Evolutionary conservation across 352 stramenopile genomes (phyloP).

Genomic region (Phytophthora uliginosa): DNA sequence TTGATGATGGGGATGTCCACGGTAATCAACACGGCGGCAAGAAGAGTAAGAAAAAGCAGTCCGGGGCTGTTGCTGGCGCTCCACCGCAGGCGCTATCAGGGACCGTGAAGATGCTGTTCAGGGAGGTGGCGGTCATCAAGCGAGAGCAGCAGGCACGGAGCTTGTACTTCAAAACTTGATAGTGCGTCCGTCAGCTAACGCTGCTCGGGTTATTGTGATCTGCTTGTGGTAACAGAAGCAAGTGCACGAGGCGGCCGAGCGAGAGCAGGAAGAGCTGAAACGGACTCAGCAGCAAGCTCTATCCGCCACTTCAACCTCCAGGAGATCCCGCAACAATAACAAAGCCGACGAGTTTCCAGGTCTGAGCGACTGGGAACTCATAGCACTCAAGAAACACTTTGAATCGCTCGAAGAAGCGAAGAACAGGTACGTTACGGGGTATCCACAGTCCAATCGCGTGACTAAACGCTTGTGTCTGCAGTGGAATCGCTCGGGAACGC

Average conservation of each 20-base stretch:
- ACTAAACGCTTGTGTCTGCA: neutral
- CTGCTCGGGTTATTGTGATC: neutral
- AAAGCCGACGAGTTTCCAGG: slow-evolving; percentile 24
- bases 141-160: slow-evolving; percentile 47
- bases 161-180: neutral
- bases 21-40: slow-evolving; percentile 10
- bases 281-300: slow-evolving; percentile 39
- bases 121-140: slow-evolving; percentile 64
- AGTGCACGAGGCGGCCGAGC: slow-evolving; percentile 35
- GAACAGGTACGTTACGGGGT: slow-evolving; percentile 30
- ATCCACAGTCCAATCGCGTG: neutral
- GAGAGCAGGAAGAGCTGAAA: slow-evolving; percentile 57
- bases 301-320: slow-evolving; percentile 7
- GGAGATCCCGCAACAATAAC: slow-evolving; percentile 13
- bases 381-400: slow-evolving; percentile 63
- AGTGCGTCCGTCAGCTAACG: neutral
- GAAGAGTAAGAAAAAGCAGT: slow-evolving; percentile 41
- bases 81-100: slow-evolving; percentile 66
- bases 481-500: slow-evolving; percentile 25
- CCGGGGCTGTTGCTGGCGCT: slow-evolving; percentile 29
- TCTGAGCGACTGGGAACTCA: slow-evolving; percentile 65
- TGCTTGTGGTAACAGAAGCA: slow-evolving; percentile 28
- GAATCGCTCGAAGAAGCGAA: slow-evolving; percentile 51
- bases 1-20: slow-evolving; percentile 22
- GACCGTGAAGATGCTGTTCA: slow-evolving; percentile 79